Conservation (phyloP, 768 basidiomycete genomes). For the Boletus vermiculosoides region DNA sequence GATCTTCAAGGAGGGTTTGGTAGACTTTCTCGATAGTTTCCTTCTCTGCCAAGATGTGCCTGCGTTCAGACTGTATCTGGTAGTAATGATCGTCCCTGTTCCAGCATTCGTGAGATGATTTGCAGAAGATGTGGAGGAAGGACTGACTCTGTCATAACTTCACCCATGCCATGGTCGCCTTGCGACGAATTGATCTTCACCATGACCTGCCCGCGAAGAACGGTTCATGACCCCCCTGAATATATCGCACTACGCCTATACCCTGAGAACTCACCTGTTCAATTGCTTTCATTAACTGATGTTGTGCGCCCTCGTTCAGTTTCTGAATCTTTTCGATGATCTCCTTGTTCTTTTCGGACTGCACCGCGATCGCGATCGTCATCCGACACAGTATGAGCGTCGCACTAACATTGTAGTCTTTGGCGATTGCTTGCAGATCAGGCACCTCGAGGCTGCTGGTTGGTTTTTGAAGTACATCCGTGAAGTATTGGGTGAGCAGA, state of each 20-base stretch:
- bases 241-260: neutral
- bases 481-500: constrained; percentile 85
- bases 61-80: constrained; percentile 76
- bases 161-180: constrained; percentile 48
- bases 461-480: constrained; percentile 79
- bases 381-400: constrained; percentile 76
- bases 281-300: constrained; percentile 89
- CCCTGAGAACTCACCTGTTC: constrained; percentile 65
- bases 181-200: constrained; percentile 57
- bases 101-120: constrained; percentile 10
- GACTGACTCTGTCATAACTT: constrained; percentile 80
- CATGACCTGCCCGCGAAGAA: constrained; percentile 57
- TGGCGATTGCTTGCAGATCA: constrained; percentile 82
- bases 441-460: constrained; percentile 80
- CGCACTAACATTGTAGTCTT: constrained; percentile 63
- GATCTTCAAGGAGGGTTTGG: constrained; percentile 71
- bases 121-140: constrained; percentile 1
- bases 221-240: constrained; percentile 1
- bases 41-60: constrained; percentile 77
- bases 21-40: constrained; percentile 84
- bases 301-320: constrained; percentile 80
- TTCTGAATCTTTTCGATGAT: constrained; percentile 89
- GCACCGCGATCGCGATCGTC: constrained; percentile 82
- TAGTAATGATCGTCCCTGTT: constrained; percentile 87
- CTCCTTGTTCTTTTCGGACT: constrained; percentile 84